Conservation (phyloP, 164 flowering plant genomes). For the Aristolochia californica region DNA sequence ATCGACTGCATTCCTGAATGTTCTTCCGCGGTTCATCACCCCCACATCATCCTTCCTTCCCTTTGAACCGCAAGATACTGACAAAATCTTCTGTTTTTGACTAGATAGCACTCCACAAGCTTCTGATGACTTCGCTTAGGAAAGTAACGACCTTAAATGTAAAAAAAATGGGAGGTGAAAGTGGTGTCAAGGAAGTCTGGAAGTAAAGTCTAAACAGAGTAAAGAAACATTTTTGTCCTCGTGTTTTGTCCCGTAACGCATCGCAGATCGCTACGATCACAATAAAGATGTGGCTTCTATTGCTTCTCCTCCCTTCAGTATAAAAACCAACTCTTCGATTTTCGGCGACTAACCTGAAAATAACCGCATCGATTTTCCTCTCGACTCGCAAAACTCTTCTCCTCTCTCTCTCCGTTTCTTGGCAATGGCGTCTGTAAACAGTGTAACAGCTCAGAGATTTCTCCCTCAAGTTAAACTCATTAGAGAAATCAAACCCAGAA, state of each 20-base stretch:
- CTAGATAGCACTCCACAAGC: background rate
- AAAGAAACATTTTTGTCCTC: background rate
- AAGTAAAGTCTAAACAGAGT: no score
- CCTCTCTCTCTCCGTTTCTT: background rate
- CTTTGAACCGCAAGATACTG: background rate
- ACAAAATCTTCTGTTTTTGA: background rate
- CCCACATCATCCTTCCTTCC: no score
- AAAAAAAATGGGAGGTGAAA: background rate
- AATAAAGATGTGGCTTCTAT: background rate
- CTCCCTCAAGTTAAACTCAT: conserved; percentile 17
- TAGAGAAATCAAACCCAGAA: conserved; percentile 11
- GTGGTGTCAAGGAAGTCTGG: no score
- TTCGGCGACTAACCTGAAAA: background rate
- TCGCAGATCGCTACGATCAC: background rate
- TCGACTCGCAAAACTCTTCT: conserved; percentile 9
- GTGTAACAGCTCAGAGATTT: conserved; percentile 27
- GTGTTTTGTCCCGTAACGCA: background rate
- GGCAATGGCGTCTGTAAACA: conserved; percentile 35
- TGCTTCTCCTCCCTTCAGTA: background rate
- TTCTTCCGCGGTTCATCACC: no score
- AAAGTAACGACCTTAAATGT: no score
- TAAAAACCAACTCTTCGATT: background rate
- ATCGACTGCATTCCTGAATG: no score
- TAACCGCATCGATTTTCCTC: background rate
- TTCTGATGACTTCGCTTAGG: background rate